Conservation (phyloP, 2,329 filamentous ascomycete species). For the Epichloe glyceriae region DNA sequence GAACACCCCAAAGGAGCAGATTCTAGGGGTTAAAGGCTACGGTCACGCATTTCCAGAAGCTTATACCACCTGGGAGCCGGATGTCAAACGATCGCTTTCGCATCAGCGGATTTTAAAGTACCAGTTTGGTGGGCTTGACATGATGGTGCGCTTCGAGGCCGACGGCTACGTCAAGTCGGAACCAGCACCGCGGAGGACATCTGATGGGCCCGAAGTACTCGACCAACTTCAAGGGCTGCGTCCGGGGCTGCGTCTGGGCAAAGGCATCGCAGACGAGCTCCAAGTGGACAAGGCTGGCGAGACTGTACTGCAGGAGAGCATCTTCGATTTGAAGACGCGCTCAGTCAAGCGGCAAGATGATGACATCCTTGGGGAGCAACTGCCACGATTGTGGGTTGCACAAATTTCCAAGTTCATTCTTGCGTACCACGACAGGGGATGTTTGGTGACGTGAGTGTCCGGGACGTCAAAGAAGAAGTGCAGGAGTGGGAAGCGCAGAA, state of each 20-base stretch:
- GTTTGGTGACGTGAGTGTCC: conserved; percentile 24
- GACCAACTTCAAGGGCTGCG: no score
- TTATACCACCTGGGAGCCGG: conserved; percentile 49
- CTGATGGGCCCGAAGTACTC: no score
- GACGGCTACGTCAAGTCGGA: conserved; percentile 14
- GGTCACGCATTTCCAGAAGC: conserved; percentile 55
- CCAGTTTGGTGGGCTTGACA: conserved; percentile 8
- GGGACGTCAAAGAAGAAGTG: conserved; percentile 18
- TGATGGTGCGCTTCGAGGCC: conserved; percentile 16
- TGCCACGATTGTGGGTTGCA: conserved; percentile 29
- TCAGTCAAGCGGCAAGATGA: conserved; percentile 15
- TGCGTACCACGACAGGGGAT: conserved; percentile 23
- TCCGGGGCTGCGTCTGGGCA: background rate
- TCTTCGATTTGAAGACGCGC: conserved; percentile 35
- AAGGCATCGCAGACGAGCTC: background rate
- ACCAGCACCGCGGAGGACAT: background rate
- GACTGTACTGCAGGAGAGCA: conserved; percentile 15
- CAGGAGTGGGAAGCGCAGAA: conserved; percentile 24
- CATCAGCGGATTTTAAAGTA: conserved; percentile 37
- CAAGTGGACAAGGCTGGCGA: conserved; percentile 9
- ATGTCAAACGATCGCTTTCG: conserved; percentile 39
- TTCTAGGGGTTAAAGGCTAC: conserved; percentile 43
- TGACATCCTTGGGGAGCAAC: conserved; percentile 18
- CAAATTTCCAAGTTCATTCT: conserved; percentile 27
- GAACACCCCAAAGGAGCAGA: conserved; percentile 42